These are phyloP conservation scores for Tephrocybe sp. DNA, from an alignment of 768 basidiomycete genomes.

Conservation along the genomic window DNA sequence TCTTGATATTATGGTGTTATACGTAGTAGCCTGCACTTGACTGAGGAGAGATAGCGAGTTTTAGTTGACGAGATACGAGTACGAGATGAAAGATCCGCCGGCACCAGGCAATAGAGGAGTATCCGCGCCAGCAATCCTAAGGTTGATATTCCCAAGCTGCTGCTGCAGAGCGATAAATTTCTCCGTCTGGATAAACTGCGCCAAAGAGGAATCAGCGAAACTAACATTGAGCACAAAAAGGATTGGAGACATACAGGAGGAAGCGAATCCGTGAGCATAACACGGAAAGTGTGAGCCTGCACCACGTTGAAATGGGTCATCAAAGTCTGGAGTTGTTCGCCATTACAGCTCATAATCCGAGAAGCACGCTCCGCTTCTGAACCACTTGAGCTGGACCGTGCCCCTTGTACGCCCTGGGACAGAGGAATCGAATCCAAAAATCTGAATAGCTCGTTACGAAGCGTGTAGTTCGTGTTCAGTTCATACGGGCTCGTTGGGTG, in stretches of 20 bases:
- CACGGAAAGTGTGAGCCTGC: conserved; percentile 14
- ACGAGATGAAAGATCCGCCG: conserved; percentile 5
- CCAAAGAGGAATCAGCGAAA: neutral
- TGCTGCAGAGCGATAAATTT: conserved; percentile 8
- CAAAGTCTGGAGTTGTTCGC: conserved; percentile 12
- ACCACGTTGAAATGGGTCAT: conserved; percentile 11
- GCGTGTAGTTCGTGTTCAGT: conserved; percentile 13
- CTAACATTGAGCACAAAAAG: neutral
- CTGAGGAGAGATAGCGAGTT: neutral
- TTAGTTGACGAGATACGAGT: conserved; percentile 10
- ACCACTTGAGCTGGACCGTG: neutral
- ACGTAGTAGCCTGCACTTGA: no score
- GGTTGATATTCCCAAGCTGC: conserved; percentile 3
- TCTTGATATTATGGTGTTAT: neutral
- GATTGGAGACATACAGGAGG: conserved; percentile 5
- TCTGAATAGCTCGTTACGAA: conserved; percentile 13
- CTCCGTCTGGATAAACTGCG: conserved; percentile 12
- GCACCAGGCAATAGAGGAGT: neutral
- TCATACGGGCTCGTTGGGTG: conserved; percentile 13
- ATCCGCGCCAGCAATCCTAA: neutral
- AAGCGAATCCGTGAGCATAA: conserved; percentile 17
- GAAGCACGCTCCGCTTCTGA: conserved; percentile 1
- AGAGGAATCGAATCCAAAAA: conserved; percentile 8
- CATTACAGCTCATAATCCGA: conserved; percentile 10
- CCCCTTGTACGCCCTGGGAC: neutral